Evolutionary conservation across 2,329 filamentous ascomycete genomes (phyloP), one percentile per base, ranked within the genome.

Genomic region (Hypomyces perniciosus): DNA sequence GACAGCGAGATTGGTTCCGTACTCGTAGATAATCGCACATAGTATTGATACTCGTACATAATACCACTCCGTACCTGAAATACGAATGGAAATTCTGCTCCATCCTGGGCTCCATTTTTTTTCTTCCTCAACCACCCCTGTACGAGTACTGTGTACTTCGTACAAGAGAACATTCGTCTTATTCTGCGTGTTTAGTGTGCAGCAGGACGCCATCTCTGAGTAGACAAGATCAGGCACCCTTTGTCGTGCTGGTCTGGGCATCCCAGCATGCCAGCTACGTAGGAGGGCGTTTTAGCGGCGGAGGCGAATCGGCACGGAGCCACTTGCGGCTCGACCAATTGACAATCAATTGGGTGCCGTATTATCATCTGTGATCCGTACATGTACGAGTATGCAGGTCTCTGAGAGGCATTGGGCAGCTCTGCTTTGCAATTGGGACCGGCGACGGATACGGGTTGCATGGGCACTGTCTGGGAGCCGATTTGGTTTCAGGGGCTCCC

Each of bases 301-400:
- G 48, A 46, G 35, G 35, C 37, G 35, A 46, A 42, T 45, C 39
- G 54, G 46, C 45, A 52, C 38, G 39, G 41, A 54, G 49, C 55
- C 55, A 57, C 51, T 56, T 54, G 55, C 54, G 51, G 46, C 40
- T 51, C 33, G 45, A 43, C 52, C 56, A 56, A 54, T 56, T 54
- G 55, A 40, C 43, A 9, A 42, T 34, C 43, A 20, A 53, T 50
- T 50, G 46, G 33, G 31, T 43, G 37, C 20, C 27, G 37, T n/a
- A 46, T 12, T 40, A 33, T 47, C 27, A 52, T 51, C 47, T 38
- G 42, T 20, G 13, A 39, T 27, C 37, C 28, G 26, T 33, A 26
- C 5, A 47, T 29, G 27, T 20, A 8, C 26, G 20, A 13, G 45
- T 31, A 47, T 20, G 37, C 37, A 29, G 37, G 29, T 31, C 28